Conservation (phyloP, 148 eudicot species). For the Cornus controversa region DNA sequence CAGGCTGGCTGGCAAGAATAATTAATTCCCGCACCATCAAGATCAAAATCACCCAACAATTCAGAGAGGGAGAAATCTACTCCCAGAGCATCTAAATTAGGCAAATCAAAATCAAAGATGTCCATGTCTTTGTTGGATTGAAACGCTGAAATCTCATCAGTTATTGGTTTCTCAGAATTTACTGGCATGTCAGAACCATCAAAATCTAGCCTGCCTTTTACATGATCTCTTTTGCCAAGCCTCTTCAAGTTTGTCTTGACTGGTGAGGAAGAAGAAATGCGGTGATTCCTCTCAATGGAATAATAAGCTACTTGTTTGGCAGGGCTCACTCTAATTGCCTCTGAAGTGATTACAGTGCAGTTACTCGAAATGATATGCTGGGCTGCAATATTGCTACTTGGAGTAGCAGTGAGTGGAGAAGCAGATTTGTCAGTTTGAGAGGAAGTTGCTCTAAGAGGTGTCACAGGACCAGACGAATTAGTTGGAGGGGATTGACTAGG, state of each 20-base stretch:
- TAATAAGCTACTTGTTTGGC: constrained; percentile 49
- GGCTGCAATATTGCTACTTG: constrained; percentile 34
- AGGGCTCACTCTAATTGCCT: constrained; percentile 76
- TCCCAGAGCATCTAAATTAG: constrained; percentile 59
- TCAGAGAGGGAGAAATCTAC: constrained; percentile 56
- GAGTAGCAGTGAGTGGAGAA: constrained; percentile 57
- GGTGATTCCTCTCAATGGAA: constrained; percentile 65
- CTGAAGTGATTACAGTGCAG: constrained; percentile 72
- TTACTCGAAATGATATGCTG: constrained; percentile 54
- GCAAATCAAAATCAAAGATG: constrained; percentile 63
- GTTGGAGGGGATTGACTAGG: constrained; percentile 42
- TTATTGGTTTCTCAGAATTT: constrained; percentile 30
- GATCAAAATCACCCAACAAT: constrained; percentile 62
- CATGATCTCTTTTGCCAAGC: constrained; percentile 57
- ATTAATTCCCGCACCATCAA: constrained; percentile 34
- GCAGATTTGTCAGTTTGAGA: constrained; percentile 58
- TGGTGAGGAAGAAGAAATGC: constrained; percentile 65
- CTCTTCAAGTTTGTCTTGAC: constrained; percentile 43
- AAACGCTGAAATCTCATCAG: constrained; percentile 43
- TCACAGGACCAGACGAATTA: constrained; percentile 58
- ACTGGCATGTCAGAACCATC: constrained; percentile 51
- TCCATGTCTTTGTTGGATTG: constrained; percentile 63
- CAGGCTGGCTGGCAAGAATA: constrained; percentile 36
- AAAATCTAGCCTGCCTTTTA: constrained; percentile 88
- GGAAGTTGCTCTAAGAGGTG: constrained; percentile 62